These are phyloP conservation scores for Fusarium beomiforme DNA, from an alignment of 2,329 filamentous ascomycete genomes.

Conservation along the genomic window DNA sequence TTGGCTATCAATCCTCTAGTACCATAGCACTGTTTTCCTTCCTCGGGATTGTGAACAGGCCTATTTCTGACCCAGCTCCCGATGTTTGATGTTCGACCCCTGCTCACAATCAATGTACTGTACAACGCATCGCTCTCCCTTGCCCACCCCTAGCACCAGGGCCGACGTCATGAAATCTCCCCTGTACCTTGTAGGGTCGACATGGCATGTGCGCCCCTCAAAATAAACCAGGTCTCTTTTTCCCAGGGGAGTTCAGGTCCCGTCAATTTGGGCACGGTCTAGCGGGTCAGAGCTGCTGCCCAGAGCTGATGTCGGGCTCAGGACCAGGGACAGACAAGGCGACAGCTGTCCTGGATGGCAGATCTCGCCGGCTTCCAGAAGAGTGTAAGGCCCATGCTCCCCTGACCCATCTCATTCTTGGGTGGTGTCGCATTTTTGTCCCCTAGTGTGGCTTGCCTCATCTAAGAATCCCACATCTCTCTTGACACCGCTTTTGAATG, in stretches of 20 bases:
- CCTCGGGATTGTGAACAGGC: conserved; percentile 43
- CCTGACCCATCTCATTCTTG: conserved; percentile 22
- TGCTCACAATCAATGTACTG: conserved; percentile 33
- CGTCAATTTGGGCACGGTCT: conserved; percentile 37
- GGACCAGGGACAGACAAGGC: conserved; percentile 20
- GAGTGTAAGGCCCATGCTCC: conserved; percentile 29
- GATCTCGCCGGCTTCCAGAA: conserved; percentile 44
- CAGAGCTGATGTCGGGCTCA: conserved; percentile 36
- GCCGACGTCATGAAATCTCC: conserved; percentile 42
- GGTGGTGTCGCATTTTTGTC: conserved; percentile 36
- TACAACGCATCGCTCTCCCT: conserved; percentile 33
- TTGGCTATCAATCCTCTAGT: conserved; percentile 17
- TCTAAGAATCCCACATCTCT: conserved; percentile 31
- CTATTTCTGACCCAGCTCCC: conserved; percentile 41
- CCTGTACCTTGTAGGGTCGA: conserved; percentile 36
- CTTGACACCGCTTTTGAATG: conserved; percentile 30
- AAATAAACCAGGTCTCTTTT: conserved; percentile 25
- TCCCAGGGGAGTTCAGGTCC: conserved; percentile 30
- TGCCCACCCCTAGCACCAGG: conserved; percentile 21
- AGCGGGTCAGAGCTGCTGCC: conserved; percentile 30
- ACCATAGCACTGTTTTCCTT: conserved; percentile 36
- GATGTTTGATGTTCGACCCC: conserved; percentile 30
- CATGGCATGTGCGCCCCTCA: conserved; percentile 40
- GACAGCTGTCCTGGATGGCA: conserved; percentile 31
- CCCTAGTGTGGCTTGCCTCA: conserved; percentile 43